Conservation (phyloP, 2,329 filamentous ascomycete genomes). For the Podosphaera leucotricha region DNA sequence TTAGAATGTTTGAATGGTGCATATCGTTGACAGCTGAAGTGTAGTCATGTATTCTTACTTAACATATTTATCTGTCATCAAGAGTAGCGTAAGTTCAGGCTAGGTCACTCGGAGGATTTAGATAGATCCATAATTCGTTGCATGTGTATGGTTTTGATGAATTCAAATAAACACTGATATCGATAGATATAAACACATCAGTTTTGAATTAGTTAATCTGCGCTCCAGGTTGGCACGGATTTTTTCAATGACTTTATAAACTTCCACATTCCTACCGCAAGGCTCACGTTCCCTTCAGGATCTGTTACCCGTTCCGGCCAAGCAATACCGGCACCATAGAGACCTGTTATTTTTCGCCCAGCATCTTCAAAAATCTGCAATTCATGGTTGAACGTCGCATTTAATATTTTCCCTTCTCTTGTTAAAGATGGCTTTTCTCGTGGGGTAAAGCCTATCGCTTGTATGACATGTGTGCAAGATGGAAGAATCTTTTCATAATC, state of each 20-base stretch:
- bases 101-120: too few species aligned
- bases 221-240: constrained; percentile 26
- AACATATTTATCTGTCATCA: too few species aligned
- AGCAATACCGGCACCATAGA: constrained; percentile 39
- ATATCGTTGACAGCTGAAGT: too few species aligned
- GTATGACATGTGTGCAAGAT: constrained; percentile 26
- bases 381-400: constrained; percentile 15
- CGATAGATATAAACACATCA: too few species aligned
- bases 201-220: background rate
- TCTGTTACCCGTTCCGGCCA: constrained; percentile 37
- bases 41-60: too few species aligned
- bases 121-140: too few species aligned
- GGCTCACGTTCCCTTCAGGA: constrained; percentile 35
- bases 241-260: constrained; percentile 38
- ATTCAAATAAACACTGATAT: too few species aligned
- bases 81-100: too few species aligned
- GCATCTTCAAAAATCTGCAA: constrained; percentile 22
- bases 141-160: too few species aligned
- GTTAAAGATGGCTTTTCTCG: constrained; percentile 25
- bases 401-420: constrained; percentile 9
- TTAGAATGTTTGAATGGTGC: too few species aligned
- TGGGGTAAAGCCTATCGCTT: constrained; percentile 33
- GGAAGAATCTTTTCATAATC: constrained; percentile 24
- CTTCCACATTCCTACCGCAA: constrained; percentile 38
- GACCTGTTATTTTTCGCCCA: constrained; percentile 22